Base-by-base conservation (phyloP, 2,329 filamentous ascomycete species). In the Cladosporium sp. region DNA sequence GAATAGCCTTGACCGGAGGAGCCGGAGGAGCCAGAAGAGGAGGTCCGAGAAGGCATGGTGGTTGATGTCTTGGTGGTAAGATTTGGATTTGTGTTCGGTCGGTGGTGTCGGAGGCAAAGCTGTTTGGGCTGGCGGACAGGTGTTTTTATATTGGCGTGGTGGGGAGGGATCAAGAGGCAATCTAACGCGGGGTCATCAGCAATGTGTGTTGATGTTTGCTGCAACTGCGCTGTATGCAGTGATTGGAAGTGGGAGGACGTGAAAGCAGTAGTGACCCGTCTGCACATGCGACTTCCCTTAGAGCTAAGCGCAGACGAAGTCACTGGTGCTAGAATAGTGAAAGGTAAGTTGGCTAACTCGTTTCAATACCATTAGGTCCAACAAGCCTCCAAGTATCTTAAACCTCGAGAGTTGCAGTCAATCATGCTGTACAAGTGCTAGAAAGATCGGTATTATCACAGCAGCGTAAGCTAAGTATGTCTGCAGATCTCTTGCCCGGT, bases 1-100 rank as follows among this genome's bases (percentile, higher is more conserved):
- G 71, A 73, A 74, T 82, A 84, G 59, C 70, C 68, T 14, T 54
- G 63, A 60, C 64, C 57, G 52, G 68, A 70, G 44, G 49, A 66
- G 61, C 64, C 65, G 59, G 67, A 66, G 61, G 64, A 32, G 57
- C 14, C 15, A 18, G 38, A 34, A 38, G 54, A 59, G 15, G 62
- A 59, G 30, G 36, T 38, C 30, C 52, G 32, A 24, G 63, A 65
- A 26, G 63, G 44, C 63, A 65, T 65, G 26, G 41, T 26, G 32
- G 2, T 47, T 44, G 34, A n/a, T 8, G 24, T 47, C 10, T 44
- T 21, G 18, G 41, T 2, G 41, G 7, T 10, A 10, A 11, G 18
- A 21, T 44, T 21, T 11, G 18, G 41, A 21, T n/a, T 3, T 11
- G 41, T 44, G 41, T 11, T 44, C 41, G 18, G n/a, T 44, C 41